phyloP scores from a whole-genome alignment of 2,329 filamentous ascomycete species.

The Xylariaceae sp. region DNA sequence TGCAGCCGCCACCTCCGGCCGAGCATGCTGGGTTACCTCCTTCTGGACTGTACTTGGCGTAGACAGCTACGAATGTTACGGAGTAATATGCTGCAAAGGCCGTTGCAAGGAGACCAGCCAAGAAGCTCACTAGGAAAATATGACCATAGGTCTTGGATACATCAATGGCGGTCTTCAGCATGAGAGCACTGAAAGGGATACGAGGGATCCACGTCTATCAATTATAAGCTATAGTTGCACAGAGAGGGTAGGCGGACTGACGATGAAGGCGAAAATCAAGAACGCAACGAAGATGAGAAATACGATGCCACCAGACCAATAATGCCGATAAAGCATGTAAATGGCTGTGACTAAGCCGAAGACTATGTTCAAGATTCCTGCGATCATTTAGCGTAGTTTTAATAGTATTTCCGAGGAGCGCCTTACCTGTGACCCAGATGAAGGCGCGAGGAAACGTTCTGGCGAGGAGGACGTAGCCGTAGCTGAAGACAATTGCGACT shows the following conservation, averaged over 20 bases:
- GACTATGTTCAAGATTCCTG: slow-evolving; percentile 76
- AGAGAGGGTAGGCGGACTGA: slow-evolving; percentile 19
- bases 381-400: background rate
- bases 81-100: slow-evolving; percentile 85
- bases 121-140: slow-evolving; percentile 82
- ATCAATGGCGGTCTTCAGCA: slow-evolving; percentile 86
- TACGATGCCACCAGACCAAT: slow-evolving; percentile 85
- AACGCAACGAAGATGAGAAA: slow-evolving; percentile 85
- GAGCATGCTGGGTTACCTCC: slow-evolving; percentile 59
- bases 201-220: slow-evolving; percentile 76
- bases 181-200: slow-evolving; percentile 89
- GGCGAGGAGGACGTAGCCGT: slow-evolving; percentile 76
- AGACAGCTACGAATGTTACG: slow-evolving; percentile 84
- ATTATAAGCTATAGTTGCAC: slow-evolving; percentile 4
- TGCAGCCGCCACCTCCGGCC: slow-evolving; percentile 66
- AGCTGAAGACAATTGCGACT: slow-evolving; percentile 76
- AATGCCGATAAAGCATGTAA: slow-evolving; percentile 78
- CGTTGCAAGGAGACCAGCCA: slow-evolving; percentile 78
- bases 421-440: slow-evolving; percentile 81
- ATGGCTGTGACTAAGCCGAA: slow-evolving; percentile 85
- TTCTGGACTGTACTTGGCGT: slow-evolving; percentile 77
- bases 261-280: slow-evolving; percentile 78
- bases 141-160: slow-evolving; percentile 84
- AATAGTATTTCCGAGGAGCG: too few relatives aligned
- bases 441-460: slow-evolving; percentile 85